Percentiles rank a stretch among this genome's conserved stretches.
Conservation (phyloP, 2,329 filamentous ascomycete species). For the Podosphaera fusca region DNA sequence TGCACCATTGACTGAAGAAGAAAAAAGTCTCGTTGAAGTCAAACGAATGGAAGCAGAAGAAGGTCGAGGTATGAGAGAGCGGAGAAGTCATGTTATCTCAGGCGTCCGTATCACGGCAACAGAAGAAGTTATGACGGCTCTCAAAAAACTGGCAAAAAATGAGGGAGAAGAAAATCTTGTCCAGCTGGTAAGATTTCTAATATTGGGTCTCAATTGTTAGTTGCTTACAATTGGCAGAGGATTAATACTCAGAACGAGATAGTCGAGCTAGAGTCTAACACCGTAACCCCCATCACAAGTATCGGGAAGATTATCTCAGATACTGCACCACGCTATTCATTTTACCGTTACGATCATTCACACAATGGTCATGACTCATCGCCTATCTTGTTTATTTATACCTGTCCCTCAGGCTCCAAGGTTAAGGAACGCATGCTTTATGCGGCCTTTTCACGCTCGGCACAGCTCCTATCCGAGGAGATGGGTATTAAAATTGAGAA, state of each 20-base stretch:
- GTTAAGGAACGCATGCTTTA: constrained; percentile 78
- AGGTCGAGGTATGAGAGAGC: constrained; percentile 38
- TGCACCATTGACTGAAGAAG: constrained; percentile 60
- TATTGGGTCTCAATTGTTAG: too few species aligned
- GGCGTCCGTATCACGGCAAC: constrained; percentile 27
- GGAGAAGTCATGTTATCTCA: constrained; percentile 24
- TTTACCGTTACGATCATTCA: constrained; percentile 45
- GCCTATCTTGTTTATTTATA: constrained; percentile 61
- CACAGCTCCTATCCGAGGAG: constrained; percentile 41
- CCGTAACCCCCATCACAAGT: constrained; percentile 30
- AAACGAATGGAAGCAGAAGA: constrained; percentile 55
- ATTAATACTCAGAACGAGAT: constrained; percentile 49
- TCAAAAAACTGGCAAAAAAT: constrained; percentile 31
- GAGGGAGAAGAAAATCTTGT: constrained; percentile 28
- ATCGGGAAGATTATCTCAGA: constrained; percentile 37
- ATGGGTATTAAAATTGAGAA: constrained; percentile 44
- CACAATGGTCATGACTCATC: constrained; percentile 27
- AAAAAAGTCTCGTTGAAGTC: constrained; percentile 45
- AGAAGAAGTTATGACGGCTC: constrained; percentile 38
- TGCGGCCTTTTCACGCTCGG: constrained; percentile 44
- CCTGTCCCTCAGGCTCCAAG: constrained; percentile 46
- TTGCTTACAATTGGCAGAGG: constrained; percentile 24
- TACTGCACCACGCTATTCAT: constrained; percentile 52
- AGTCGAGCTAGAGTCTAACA: constrained; percentile 36
- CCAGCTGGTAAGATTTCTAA: constrained; percentile 35